Conservation (phyloP, 352 stramenopile genomes). For the Phytopythium montanum region DNA sequence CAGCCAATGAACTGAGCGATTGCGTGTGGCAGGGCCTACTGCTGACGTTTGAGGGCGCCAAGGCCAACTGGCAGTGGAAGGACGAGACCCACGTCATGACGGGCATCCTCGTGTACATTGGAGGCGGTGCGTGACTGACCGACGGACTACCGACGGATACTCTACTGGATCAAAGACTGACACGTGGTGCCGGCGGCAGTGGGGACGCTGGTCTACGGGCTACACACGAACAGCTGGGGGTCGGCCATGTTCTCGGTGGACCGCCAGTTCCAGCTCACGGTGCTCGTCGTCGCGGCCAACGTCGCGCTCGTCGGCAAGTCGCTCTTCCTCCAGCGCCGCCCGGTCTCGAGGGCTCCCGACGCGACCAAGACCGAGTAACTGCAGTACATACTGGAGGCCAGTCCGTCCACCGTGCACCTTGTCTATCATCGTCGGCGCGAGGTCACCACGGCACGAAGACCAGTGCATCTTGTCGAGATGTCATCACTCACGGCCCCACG, state of each 20-base stretch:
- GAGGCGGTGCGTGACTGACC: constrained; percentile 17
- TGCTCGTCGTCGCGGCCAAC: constrained; percentile 44
- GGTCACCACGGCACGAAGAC: too few relatives aligned
- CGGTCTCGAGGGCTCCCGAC: not conserved
- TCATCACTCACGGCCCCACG: not conserved
- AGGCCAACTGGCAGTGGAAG: constrained; percentile 66
- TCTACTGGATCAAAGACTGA: not conserved
- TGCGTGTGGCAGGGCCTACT: constrained; percentile 28
- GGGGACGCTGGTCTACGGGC: constrained; percentile 40
- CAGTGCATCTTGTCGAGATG: too few relatives aligned
- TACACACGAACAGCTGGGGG: constrained; percentile 46
- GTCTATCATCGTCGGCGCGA: too few relatives aligned
- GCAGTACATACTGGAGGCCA: too few relatives aligned
- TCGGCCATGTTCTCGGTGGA: constrained; percentile 19
- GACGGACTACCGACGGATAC: not conserved
- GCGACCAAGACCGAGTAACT: constrained; percentile 4
- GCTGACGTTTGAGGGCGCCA: constrained; percentile 51
- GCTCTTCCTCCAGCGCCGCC: constrained; percentile 19
- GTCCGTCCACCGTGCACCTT: not conserved
- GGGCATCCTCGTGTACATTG: constrained; percentile 55
- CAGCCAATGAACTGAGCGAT: not conserved
- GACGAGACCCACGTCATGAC: constrained; percentile 67
- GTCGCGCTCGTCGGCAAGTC: constrained; percentile 38
- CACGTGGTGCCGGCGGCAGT: constrained; percentile 9
- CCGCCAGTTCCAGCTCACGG: constrained; percentile 44